phyloP scores from a whole-genome alignment of 1,139 yeast species.

The Saccharomyces pastorianus region DNA sequence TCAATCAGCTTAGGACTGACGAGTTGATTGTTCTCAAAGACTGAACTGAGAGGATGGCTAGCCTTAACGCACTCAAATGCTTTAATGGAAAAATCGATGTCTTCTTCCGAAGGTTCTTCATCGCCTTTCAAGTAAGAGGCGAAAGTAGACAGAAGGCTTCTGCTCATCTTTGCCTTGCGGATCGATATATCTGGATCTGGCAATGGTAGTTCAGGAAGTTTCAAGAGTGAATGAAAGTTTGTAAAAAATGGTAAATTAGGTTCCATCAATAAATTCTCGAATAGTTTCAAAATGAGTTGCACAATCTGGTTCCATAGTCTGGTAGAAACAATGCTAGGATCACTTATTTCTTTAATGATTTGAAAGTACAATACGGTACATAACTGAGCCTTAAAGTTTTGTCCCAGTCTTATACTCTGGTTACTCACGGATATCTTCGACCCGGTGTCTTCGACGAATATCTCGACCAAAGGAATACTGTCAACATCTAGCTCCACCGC shows the following conservation, averaged over 20 bases:
- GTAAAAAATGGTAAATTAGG: constrained; percentile 59
- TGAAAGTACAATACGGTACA: constrained; percentile 81
- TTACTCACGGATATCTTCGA: constrained; percentile 71
- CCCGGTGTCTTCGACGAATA: constrained; percentile 39
- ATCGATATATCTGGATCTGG: constrained; percentile 61
- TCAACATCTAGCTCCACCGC: no score
- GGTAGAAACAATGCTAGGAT: constrained; percentile 28
- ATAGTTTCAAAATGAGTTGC: constrained; percentile 54
- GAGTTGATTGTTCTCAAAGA: constrained; percentile 4
- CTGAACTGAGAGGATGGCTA: constrained; percentile 1
- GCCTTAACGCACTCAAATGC: constrained; percentile 36
- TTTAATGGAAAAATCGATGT: constrained; percentile 74
- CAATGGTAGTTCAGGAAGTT: constrained; percentile 46
- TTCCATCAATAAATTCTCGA: constrained; percentile 62
- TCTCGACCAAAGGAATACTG: constrained; percentile 34
- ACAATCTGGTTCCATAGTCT: constrained; percentile 53
- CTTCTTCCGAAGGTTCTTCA: constrained; percentile 90
- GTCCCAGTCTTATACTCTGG: constrained; percentile 74
- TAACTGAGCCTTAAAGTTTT: constrained; percentile 85
- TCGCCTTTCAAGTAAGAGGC: constrained; percentile 91
- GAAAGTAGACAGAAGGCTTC: constrained; percentile 78
- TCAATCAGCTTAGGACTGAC: constrained; percentile 1
- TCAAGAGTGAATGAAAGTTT: constrained; percentile 52
- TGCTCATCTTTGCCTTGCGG: constrained; percentile 51
- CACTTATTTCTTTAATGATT: constrained; percentile 51